Conservation (phyloP, 345 rosid species). For the Zanthoxylum bungeanum region DNA sequence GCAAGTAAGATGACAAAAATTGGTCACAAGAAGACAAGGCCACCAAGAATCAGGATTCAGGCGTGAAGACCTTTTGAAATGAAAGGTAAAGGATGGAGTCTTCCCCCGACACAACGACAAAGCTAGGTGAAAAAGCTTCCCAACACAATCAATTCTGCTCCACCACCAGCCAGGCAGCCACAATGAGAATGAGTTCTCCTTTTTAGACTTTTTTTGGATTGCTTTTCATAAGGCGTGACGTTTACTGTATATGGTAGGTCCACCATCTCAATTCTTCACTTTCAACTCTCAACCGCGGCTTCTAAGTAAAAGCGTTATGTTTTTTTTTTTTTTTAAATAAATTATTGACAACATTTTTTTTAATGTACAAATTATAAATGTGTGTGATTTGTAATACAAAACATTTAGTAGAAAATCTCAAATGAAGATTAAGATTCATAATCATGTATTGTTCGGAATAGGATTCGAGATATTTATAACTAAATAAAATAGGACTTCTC, state of each 20-base stretch:
- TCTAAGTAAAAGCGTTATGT: no score
- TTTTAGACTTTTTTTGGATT: conserved; percentile 56
- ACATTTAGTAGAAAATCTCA: no score
- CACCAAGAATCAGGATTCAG: conserved; percentile 63
- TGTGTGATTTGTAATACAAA: no score
- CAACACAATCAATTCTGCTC: conserved; percentile 58
- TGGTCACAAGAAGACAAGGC: conserved; percentile 50
- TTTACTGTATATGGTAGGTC: conserved; percentile 44
- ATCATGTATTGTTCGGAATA: no score
- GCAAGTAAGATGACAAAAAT: conserved; percentile 22
- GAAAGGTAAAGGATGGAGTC: conserved; percentile 13
- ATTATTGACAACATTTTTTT: no score
- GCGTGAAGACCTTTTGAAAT: conserved; percentile 36
- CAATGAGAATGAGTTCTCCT: conserved; percentile 37
- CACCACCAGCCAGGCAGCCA: conserved; percentile 59
- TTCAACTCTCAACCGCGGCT: background rate
- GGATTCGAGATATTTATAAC: no score
- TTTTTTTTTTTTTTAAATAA: no score
- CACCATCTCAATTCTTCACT: conserved; percentile 3
- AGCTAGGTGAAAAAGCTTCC: conserved; percentile 32
- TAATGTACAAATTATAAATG: no score
- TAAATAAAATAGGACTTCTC: no score
- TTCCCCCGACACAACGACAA: conserved; percentile 55
- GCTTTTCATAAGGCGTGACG: conserved; percentile 71
- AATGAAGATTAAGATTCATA: no score